Conservation (phyloP, 2,329 filamentous ascomycete genomes). For the Periconia macrospinosa region DNA sequence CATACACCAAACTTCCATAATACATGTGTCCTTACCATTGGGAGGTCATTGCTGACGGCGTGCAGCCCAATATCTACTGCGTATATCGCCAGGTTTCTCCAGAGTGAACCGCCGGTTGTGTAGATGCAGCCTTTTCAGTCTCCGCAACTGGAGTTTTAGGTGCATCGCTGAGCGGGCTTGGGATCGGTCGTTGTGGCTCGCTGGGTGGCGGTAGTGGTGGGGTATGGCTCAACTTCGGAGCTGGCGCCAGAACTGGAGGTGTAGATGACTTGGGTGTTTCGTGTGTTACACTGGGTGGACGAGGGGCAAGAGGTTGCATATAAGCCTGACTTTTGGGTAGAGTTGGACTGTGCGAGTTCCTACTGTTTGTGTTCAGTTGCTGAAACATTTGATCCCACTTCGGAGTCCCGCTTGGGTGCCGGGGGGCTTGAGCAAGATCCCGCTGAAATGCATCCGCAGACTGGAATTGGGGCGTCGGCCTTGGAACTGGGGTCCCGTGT, state of each 20-base stretch:
- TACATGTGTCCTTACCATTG: too few relatives aligned
- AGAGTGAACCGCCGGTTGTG: conserved; percentile 19
- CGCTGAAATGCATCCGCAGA: conserved; percentile 49
- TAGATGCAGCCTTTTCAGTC: conserved; percentile 23
- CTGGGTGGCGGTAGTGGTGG: conserved; percentile 14
- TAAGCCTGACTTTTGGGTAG: neutral
- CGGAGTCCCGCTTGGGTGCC: conserved; percentile 21
- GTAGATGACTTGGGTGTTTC: conserved; percentile 9
- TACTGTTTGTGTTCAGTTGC: conserved; percentile 22
- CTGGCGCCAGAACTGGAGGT: conserved; percentile 6
- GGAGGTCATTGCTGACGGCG: too few relatives aligned
- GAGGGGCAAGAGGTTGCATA: conserved; percentile 14
- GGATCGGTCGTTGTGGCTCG: conserved; percentile 31
- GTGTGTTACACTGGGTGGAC: conserved; percentile 16
- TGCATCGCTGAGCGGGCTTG: conserved; percentile 25
- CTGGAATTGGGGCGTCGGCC: conserved; percentile 45
- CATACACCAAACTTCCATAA: too few relatives aligned
- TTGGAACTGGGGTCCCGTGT: conserved; percentile 18
- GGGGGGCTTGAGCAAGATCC: conserved; percentile 36
- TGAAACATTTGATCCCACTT: conserved; percentile 41
- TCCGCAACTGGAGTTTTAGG: conserved; percentile 32
- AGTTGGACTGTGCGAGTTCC: neutral
- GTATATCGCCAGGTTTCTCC: conserved; percentile 39
- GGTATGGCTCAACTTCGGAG: conserved; percentile 17
- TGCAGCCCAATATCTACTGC: neutral